phyloP scores from a whole-genome alignment of 192 early-diverging fungal genomes.

The Dispira simplex region DNA sequence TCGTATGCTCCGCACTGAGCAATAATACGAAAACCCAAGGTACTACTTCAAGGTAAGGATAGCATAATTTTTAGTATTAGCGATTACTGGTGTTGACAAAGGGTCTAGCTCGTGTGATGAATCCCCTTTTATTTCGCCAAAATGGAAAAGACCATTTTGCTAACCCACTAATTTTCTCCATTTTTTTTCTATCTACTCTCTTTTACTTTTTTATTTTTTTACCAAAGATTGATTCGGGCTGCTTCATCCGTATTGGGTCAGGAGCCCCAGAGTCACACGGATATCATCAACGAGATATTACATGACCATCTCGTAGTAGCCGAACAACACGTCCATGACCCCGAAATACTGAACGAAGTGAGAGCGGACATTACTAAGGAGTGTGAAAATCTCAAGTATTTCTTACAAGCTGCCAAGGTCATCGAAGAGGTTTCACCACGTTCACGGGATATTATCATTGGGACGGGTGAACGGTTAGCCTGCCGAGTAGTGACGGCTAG shows the following conservation, averaged over 20 bases:
- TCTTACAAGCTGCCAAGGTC: constrained; percentile 87
- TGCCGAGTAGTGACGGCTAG: constrained; percentile 79
- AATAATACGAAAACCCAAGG: constrained; percentile 75
- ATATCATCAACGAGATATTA: constrained; percentile 72
- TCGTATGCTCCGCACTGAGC: constrained; percentile 89
- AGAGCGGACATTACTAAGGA: constrained; percentile 53
- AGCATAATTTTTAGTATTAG: too few species aligned
- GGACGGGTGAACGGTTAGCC: constrained; percentile 86
- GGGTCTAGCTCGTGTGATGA: too few species aligned
- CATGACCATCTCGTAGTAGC: constrained; percentile 64
- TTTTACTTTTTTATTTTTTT: not conserved
- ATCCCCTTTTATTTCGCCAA: too few species aligned
- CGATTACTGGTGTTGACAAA: too few species aligned
- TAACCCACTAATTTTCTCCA: too few species aligned
- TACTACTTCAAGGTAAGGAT: constrained; percentile 63
- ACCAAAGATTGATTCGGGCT: constrained; percentile 28
- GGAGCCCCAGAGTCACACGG: constrained; percentile 30
- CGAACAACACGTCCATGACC: constrained; percentile 30
- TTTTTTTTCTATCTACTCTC: too few species aligned
- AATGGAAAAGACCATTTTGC: too few species aligned
- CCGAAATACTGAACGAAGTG: constrained; percentile 31
- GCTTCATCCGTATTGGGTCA: constrained; percentile 25
- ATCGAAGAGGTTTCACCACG: constrained; percentile 95
- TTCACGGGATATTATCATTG: constrained; percentile 89
- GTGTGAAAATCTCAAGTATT: constrained; percentile 61